A percentile compares a stretch with the other conserved stretches of the same genome.
These are phyloP conservation scores for Durotheca rogersii DNA, from an alignment of 495 filamentous ascomycete species.

Conservation along the genomic window DNA sequence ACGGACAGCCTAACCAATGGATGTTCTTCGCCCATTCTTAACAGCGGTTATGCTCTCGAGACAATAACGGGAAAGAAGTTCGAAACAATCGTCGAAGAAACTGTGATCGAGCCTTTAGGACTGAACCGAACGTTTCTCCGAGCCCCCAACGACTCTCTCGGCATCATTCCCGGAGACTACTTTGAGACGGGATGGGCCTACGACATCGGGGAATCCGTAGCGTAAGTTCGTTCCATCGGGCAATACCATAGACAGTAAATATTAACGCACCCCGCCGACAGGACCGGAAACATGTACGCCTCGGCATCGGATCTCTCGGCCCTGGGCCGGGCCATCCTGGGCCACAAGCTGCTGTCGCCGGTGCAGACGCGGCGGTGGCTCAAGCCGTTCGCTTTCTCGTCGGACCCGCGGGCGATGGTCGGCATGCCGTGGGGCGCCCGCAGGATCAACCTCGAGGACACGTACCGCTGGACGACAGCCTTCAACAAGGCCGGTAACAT, in stretches of 20 bases:
- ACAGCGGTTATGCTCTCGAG: slow-evolving; percentile 47
- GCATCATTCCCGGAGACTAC: slow-evolving; percentile 40
- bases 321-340: slow-evolving; percentile 57
- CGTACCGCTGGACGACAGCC: slow-evolving; percentile 43
- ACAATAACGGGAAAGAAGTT: slow-evolving; percentile 41
- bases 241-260: slow-evolving; percentile 4
- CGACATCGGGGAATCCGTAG: slow-evolving; percentile 40
- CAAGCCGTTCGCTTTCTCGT: slow-evolving; percentile 55
- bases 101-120: slow-evolving; percentile 45
- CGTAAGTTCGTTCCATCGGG: slow-evolving; percentile 27
- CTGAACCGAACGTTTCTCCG: slow-evolving; percentile 45
- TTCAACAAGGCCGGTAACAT: slow-evolving; percentile 59
- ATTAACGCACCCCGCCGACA: slow-evolving; percentile 26
- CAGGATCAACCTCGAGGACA: slow-evolving; percentile 36
- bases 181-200: slow-evolving; percentile 37
- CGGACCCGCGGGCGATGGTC: slow-evolving; percentile 45
- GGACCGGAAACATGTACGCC: slow-evolving; percentile 60
- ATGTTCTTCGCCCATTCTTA: no score
- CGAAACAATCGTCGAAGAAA: slow-evolving; percentile 41
- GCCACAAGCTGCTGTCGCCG: slow-evolving; percentile 49
- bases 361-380: slow-evolving; percentile 57
- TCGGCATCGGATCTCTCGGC: slow-evolving; percentile 51
- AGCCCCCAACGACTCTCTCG: slow-evolving; percentile 34
- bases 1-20: no score
- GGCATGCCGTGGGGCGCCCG: slow-evolving; percentile 63